These are phyloP conservation scores for Sparassis latifolia DNA, from an alignment of 1,284 basidiomycete genomes.

Conservation along the genomic window DNA sequence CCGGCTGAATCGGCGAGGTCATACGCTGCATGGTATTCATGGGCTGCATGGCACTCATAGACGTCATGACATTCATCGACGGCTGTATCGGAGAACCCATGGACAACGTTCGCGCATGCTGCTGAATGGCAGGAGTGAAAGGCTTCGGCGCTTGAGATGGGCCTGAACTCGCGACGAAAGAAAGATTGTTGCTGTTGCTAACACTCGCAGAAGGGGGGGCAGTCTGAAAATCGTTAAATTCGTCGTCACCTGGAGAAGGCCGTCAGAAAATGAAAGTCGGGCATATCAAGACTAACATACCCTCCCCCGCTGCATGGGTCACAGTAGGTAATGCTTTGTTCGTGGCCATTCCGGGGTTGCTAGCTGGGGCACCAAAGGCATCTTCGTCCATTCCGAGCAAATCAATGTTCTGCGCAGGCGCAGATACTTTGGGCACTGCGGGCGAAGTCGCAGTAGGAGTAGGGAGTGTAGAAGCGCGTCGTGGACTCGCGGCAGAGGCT, in stretches of 20 bases:
- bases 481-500: slow-evolving; percentile 17
- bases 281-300: slow-evolving; percentile 24
- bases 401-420: slow-evolving; percentile 23
- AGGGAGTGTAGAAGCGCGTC: slow-evolving; percentile 35
- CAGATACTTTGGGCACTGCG: slow-evolving; percentile 29
- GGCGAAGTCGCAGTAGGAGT: slow-evolving; percentile 37
- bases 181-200: slow-evolving; percentile 25
- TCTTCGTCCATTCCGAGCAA: slow-evolving; percentile 68
- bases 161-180: slow-evolving; percentile 25
- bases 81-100: not conserved
- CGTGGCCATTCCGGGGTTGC: slow-evolving; percentile 23
- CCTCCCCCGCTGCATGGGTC: slow-evolving; percentile 28
- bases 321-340: slow-evolving; percentile 58
- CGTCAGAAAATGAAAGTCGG: slow-evolving; percentile 5
- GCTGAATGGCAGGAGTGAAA: slow-evolving; percentile 11
- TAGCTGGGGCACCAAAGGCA: slow-evolving; percentile 28
- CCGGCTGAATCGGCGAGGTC: slow-evolving; percentile 1
- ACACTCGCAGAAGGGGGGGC: slow-evolving; percentile 43
- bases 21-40: slow-evolving; percentile 8
- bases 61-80: too few relatives aligned
- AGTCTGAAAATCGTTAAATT: slow-evolving; percentile 89
- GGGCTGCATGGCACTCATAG: not conserved
- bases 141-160: slow-evolving; percentile 14
- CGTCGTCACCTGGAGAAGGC: slow-evolving; percentile 52
- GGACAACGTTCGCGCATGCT: not conserved